Evolutionary conservation across 108 stramenopile genomes (phyloP), one percentile per base, ranked within the genome.

Genomic region (Skeletonema tropicum): DNA sequence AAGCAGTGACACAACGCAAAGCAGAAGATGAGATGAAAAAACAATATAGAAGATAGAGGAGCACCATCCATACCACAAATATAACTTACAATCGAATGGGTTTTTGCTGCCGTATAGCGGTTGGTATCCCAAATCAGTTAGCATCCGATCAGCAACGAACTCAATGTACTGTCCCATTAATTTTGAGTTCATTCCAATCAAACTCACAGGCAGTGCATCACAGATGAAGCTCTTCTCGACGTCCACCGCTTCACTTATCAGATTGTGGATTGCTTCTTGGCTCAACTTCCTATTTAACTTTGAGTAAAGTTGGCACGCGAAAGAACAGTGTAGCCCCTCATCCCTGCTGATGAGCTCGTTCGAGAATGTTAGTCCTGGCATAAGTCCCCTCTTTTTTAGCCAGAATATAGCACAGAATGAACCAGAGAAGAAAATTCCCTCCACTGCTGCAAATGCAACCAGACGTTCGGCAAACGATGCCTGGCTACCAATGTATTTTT

Each of bases 271-370:
- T 30, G 87, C 71, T 57, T 79, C 89, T 70, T 95, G 85, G 10
- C 86, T 66, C 32, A 86, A 45, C 83, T 97, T 96, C 60, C 85
- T 76, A 58, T 90, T 83, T 68, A 99, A 75, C 82, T 99, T 99
- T 57, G 83, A 79, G 83, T 98, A 99, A n/a, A 99, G 71, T 41
- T 96, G 87, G 79, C 97, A 98, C 8, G 98, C 98, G 77, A 99
- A 99, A 60, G 95, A 95, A 73, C 97, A 97, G 71, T 97, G 97
- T 39, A 97, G 82, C 9, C 95, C 97, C 76, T 97, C 97, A 76
- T 97, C 95, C 3, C 97, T 79, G 57, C 86, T 88, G 52, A 97
- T 97, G 25, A 97, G 85, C 77, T 97, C 97, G 72, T 97, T 97
- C 45, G 90, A 90, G 74, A 96, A 96, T 61, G 92, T 89, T 0